Percentiles rank a stretch among this genome's conserved stretches.
These are phyloP conservation scores for Acacia melanoxylon DNA, from an alignment of 306 rosid genomes.

Conservation along the genomic window DNA sequence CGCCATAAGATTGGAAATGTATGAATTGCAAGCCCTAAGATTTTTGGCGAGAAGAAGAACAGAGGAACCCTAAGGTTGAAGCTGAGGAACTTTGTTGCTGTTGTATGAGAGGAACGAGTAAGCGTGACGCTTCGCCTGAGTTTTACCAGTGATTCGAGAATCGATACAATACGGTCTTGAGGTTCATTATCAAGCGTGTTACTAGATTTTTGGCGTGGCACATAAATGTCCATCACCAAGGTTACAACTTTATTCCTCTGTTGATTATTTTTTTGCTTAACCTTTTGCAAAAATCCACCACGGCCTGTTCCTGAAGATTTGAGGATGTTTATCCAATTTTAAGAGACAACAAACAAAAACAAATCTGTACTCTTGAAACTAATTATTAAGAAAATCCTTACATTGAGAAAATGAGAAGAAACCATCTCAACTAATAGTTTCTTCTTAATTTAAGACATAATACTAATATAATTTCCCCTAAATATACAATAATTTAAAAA, in stretches of 20 bases:
- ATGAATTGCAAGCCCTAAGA: slow-evolving; percentile 32
- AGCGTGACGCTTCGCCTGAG: slow-evolving; percentile 38
- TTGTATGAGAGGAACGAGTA: slow-evolving; percentile 30
- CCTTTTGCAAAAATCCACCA: background rate
- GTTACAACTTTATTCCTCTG: background rate
- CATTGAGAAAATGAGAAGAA: background rate
- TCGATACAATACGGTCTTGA: slow-evolving; percentile 8
- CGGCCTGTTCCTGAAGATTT: background rate
- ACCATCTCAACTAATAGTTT: background rate
- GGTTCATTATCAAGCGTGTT: slow-evolving; percentile 4
- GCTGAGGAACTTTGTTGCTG: slow-evolving; percentile 13
- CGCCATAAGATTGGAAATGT: slow-evolving; percentile 61
- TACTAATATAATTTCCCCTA: too few species aligned
- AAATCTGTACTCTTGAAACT: background rate
- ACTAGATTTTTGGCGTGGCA: background rate
- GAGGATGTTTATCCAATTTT: background rate
- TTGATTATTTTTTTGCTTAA: background rate
- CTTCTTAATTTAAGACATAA: background rate
- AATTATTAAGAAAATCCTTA: background rate
- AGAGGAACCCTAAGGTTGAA: slow-evolving; percentile 43
- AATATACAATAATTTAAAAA: background rate
- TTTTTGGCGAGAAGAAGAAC: slow-evolving; percentile 18
- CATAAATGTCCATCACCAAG: background rate
- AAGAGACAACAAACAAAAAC: background rate
- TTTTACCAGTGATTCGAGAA: slow-evolving; percentile 18